phyloP scores from a whole-genome alignment of 768 basidiomycete species.

The Tulasnella sp. region DNA sequence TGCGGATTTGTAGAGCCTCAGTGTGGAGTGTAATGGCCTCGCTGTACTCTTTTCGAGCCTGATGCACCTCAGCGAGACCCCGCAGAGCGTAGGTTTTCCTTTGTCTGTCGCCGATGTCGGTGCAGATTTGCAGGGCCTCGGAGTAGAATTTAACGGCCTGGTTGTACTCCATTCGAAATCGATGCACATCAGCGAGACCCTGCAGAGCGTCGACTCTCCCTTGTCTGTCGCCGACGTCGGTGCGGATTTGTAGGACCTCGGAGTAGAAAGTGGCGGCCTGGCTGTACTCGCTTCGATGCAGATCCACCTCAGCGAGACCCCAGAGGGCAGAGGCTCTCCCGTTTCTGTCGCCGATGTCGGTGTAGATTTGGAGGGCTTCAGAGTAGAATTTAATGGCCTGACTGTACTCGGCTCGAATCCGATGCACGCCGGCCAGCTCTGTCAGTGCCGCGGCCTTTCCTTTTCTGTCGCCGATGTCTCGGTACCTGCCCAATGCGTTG shows the following conservation, averaged over 20 bases:
- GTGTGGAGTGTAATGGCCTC: not conserved
- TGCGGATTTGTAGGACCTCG: not conserved
- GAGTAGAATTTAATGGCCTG: not conserved
- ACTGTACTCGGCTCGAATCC: not conserved
- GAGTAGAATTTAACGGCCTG: not conserved
- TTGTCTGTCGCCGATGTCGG: not conserved
- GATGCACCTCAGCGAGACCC: not conserved
- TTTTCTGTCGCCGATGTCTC: not conserved
- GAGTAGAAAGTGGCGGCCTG: not conserved
- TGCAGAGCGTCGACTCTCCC: not conserved
- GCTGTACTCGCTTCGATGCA: not conserved
- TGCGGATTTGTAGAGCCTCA: not conserved
- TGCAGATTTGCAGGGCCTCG: not conserved
- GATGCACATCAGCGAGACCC: not conserved
- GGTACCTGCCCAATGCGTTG: not conserved
- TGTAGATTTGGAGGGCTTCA: not conserved
- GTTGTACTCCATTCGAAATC: not conserved
- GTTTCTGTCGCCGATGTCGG: not conserved
- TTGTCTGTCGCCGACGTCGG: not conserved
- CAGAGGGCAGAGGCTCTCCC: not conserved
- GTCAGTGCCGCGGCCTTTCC: not conserved
- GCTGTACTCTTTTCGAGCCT: not conserved
- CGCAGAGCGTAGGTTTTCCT: not conserved
- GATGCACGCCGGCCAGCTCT: not conserved
- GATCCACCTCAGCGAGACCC: not conserved